These are phyloP conservation scores for Trichoderma semiorbis DNA, from an alignment of 2,329 filamentous ascomycete species.

Conservation along the genomic window DNA sequence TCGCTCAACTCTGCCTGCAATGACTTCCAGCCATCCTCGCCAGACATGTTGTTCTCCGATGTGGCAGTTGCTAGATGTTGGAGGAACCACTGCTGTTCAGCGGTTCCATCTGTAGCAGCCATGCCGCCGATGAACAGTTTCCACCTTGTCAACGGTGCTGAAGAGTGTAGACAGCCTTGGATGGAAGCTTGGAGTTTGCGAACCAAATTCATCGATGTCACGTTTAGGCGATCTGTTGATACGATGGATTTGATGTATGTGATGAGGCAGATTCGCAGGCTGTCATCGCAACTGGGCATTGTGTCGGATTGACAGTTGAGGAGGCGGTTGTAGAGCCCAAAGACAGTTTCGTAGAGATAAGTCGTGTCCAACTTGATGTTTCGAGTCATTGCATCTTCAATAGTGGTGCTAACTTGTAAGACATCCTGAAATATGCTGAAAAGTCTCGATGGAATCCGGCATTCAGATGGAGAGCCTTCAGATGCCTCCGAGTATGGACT, in stretches of 20 bases:
- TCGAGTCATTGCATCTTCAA: constrained; percentile 1
- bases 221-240: neutral
- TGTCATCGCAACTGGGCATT: neutral
- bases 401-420: neutral
- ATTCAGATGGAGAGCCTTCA: neutral
- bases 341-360: neutral
- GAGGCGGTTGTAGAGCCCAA: constrained; percentile 9
- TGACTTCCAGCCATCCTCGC: neutral
- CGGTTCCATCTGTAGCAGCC: neutral
- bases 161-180: neutral
- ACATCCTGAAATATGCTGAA: neutral
- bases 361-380: neutral
- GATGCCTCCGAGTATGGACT: neutral
- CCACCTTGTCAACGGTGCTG: neutral
- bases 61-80: neutral
- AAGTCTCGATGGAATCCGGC: neutral
- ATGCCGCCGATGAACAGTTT: neutral
- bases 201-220: neutral
- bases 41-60: neutral
- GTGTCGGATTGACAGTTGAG: neutral
- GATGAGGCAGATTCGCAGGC: constrained; percentile 1
- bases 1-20: neutral
- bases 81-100: neutral
- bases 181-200: neutral
- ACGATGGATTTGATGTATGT: constrained; percentile 1